These are phyloP conservation scores for Fusarium haematococcum DNA, from an alignment of 2,329 filamentous ascomycete species.

Conservation along the genomic window DNA sequence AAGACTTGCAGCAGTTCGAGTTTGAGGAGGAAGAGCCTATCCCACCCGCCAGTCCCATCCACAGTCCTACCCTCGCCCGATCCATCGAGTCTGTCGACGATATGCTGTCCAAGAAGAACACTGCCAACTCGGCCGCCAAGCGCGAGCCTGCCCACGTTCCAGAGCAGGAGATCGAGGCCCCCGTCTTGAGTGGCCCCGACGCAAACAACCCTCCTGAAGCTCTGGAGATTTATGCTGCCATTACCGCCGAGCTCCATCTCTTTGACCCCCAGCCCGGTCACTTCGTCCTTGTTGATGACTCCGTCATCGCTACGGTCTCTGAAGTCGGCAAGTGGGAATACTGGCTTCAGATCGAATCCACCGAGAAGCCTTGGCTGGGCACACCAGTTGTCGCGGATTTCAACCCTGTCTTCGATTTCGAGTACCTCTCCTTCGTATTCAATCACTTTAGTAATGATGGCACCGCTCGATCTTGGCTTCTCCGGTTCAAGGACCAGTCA, in stretches of 20 bases:
- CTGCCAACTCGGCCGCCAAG: constrained; percentile 62
- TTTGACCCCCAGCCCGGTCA: constrained; percentile 91
- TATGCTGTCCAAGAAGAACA: constrained; percentile 64
- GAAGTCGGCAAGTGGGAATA: constrained; percentile 95
- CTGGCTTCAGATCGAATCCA: constrained; percentile 87
- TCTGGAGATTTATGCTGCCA: constrained; percentile 78
- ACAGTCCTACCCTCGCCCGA: constrained; percentile 67
- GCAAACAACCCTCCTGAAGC: constrained; percentile 69
- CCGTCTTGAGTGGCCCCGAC: constrained; percentile 37
- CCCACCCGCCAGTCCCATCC: constrained; percentile 71
- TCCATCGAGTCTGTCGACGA: constrained; percentile 69
- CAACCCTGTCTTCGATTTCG: constrained; percentile 98
- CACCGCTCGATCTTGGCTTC: constrained; percentile 92
- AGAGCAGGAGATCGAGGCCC: constrained; percentile 48
- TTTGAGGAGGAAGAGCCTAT: constrained; percentile 76
- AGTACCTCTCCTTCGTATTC: constrained; percentile 99
- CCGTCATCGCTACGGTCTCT: constrained; percentile 82
- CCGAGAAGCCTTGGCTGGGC: constrained; percentile 85
- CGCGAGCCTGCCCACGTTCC: constrained; percentile 52
- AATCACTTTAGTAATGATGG: constrained; percentile 93
- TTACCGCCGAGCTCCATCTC: constrained; percentile 87
- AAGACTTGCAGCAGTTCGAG: constrained; percentile 84
- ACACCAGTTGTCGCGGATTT: constrained; percentile 89
- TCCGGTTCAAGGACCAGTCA: constrained; percentile 88
- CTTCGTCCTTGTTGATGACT: constrained; percentile 82